Conservation (phyloP, 2,329 filamentous ascomycete genomes). For the Hawksworthiomyces lignivorus region DNA sequence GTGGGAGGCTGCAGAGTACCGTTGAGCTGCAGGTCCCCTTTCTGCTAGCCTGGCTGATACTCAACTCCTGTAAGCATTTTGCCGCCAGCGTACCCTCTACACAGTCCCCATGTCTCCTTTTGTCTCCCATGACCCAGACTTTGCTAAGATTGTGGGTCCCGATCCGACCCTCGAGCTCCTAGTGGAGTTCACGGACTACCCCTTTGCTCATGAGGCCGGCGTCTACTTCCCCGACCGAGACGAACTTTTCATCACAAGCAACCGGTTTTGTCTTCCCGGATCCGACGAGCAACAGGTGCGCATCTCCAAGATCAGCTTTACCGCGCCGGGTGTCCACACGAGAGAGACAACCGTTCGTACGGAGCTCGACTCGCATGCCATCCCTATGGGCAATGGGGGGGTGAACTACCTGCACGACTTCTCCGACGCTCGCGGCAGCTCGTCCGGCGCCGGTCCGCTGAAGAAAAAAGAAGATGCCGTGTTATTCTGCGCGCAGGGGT, state of each 20-base stretch:
- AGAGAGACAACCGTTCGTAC: background rate
- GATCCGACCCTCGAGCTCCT: conserved; percentile 20
- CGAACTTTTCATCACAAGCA: conserved; percentile 11
- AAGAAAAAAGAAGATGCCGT: conserved; percentile 27
- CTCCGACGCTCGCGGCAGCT: too few relatives aligned
- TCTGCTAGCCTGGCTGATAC: too few relatives aligned
- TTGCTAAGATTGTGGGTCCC: too few relatives aligned
- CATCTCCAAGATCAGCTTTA: conserved; percentile 7
- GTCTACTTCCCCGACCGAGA: conserved; percentile 9
- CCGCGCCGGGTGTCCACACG: background rate
- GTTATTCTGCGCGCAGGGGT: conserved; percentile 20
- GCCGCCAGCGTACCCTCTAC: too few relatives aligned
- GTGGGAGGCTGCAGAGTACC: too few relatives aligned
- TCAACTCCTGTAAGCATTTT: too few relatives aligned
- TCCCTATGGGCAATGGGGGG: conserved; percentile 11
- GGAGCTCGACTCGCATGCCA: conserved; percentile 1
- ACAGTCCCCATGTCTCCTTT: too few relatives aligned
- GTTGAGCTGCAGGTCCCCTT: too few relatives aligned
- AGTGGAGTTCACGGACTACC: conserved; percentile 20
- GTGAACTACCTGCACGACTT: too few relatives aligned
- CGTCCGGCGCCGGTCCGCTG: too few relatives aligned
- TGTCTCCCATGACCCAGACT: too few relatives aligned
- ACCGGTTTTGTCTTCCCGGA: background rate
- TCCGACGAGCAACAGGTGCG: conserved; percentile 3
- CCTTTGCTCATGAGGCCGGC: conserved; percentile 13